Conservation (phyloP, 1,139 yeast genomes). For the Geotrichum carabidarum region DNA sequence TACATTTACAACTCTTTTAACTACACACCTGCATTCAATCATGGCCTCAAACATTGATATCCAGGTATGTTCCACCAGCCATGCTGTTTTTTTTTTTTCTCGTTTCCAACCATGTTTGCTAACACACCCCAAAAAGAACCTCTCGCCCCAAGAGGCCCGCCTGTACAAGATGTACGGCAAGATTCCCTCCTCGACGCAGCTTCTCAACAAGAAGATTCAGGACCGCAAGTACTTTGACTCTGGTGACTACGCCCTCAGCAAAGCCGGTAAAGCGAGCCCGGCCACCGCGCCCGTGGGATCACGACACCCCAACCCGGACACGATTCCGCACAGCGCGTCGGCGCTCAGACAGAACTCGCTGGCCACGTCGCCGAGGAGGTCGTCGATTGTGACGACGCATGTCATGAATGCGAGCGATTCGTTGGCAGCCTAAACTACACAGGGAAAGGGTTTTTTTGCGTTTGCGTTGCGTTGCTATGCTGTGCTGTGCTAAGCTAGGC, state of each 20-base stretch:
- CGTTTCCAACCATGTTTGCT: neutral
- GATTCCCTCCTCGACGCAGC: slow-evolving; percentile 79
- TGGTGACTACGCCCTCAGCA: slow-evolving; percentile 94
- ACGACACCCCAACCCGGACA: slow-evolving; percentile 1
- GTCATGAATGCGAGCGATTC: slow-evolving; percentile 12
- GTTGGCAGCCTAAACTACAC: neutral
- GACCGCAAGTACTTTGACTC: slow-evolving; percentile 95
- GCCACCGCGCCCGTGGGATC: neutral
- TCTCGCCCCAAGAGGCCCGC: slow-evolving; percentile 39
- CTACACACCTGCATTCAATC: neutral
- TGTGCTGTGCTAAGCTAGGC: too few relatives aligned
- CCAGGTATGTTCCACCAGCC: neutral
- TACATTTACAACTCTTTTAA: neutral
- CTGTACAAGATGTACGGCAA: slow-evolving; percentile 80
- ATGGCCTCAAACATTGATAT: neutral
- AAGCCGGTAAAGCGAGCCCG: slow-evolving; percentile 39
- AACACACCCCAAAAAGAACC: neutral
- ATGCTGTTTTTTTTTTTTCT: too few relatives aligned
- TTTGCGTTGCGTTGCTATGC: neutral
- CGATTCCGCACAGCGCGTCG: neutral
- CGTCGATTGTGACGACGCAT: slow-evolving; percentile 3
- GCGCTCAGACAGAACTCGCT: neutral
- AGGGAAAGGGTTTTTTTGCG: neutral
- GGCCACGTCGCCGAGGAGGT: neutral
- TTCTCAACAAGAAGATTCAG: slow-evolving; percentile 59